Conservation (phyloP, 306 rosid species). For the Alnus glutinosa region DNA sequence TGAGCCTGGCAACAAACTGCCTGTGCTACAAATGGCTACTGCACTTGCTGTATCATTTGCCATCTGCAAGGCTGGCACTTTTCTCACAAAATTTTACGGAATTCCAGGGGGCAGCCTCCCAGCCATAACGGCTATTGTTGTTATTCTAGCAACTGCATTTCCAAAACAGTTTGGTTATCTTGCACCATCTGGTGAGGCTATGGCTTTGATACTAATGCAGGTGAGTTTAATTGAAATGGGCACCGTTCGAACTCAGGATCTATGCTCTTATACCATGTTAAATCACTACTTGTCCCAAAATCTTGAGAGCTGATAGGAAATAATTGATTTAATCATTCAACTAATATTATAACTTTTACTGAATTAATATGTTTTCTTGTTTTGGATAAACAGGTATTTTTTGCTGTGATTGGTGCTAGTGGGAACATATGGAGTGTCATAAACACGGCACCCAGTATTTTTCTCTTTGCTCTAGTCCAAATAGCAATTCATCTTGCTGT, state of each 20-base stretch:
- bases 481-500: constrained; percentile 42
- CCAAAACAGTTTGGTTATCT: constrained; percentile 41
- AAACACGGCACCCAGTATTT: constrained; percentile 49
- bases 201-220: constrained; percentile 56
- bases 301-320: no score
- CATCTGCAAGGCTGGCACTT: constrained; percentile 49
- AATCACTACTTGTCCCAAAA: no score
- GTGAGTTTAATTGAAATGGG: constrained; percentile 1
- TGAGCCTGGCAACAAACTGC: constrained; percentile 36
- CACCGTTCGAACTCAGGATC: no score
- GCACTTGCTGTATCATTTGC: constrained; percentile 47
- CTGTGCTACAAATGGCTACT: constrained; percentile 37
- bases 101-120: constrained; percentile 54
- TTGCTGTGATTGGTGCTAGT: constrained; percentile 53
- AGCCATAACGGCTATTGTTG: constrained; percentile 46
- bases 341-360: not conserved
- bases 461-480: constrained; percentile 43
- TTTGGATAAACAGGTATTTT: constrained; percentile 41
- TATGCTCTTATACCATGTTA: no score
- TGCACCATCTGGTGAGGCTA: constrained; percentile 53
- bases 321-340: no score
- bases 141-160: constrained; percentile 43
- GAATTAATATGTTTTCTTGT: constrained; percentile 9
- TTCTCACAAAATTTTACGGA: constrained; percentile 37
- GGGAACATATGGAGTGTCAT: constrained; percentile 49